phyloP scores from a whole-genome alignment of 371 early-diverging fungal genomes.

The Basidiobolus heterosporus region DNA sequence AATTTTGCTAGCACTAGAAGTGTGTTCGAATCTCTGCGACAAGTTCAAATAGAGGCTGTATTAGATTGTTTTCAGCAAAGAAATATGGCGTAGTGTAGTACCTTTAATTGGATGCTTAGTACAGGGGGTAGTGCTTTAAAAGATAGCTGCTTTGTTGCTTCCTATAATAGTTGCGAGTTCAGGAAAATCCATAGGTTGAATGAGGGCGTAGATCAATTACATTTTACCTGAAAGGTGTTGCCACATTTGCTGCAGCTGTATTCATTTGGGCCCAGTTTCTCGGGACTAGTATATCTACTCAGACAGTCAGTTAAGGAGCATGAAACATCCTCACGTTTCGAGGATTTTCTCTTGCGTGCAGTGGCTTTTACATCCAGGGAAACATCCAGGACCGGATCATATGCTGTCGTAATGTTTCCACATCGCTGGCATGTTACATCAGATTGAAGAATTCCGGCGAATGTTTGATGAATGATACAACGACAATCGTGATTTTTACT shows the following conservation, averaged over 20 bases:
- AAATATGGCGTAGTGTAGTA: slow-evolving; percentile 6
- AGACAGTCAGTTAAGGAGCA: slow-evolving; percentile 26
- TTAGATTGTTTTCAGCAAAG: background rate
- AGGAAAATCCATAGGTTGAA: too few species aligned
- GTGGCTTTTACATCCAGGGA: slow-evolving; percentile 60
- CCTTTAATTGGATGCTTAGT: slow-evolving; percentile 78
- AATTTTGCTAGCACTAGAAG: slow-evolving; percentile 53
- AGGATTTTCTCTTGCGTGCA: slow-evolving; percentile 1
- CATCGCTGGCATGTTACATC: slow-evolving; percentile 78
- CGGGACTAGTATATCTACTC: slow-evolving; percentile 52
- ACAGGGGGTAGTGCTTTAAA: slow-evolving; percentile 73
- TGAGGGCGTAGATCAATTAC: too few species aligned
- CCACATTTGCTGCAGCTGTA: slow-evolving; percentile 63
- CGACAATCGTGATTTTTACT: slow-evolving; percentile 33
- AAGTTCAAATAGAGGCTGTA: background rate
- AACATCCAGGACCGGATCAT: slow-evolving; percentile 83
- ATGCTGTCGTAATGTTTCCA: slow-evolving; percentile 54
- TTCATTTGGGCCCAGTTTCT: slow-evolving; percentile 43
- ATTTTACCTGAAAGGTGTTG: slow-evolving; percentile 24
- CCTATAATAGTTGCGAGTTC: slow-evolving; percentile 9
- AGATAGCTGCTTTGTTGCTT: slow-evolving; percentile 74
- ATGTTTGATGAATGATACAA: slow-evolving; percentile 81
- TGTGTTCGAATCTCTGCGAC: slow-evolving; percentile 69
- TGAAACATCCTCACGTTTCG: slow-evolving; percentile 10
- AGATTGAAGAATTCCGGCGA: slow-evolving; percentile 76